Conservation (phyloP, 768 basidiomycete genomes). For the Trametes maxima region DNA sequence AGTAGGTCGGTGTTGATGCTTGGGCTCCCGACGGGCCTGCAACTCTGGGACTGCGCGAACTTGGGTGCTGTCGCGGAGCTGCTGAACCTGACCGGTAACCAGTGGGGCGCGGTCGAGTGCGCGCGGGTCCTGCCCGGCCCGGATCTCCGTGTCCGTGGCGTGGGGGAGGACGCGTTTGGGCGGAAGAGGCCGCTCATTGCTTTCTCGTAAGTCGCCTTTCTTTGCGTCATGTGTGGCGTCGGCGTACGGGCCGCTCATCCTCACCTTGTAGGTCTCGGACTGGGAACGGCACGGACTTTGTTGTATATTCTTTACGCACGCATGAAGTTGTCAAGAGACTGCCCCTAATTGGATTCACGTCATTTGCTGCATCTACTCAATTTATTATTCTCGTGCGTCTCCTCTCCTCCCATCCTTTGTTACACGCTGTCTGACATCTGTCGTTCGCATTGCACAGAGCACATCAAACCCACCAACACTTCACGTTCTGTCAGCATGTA, state of each 20-base stretch:
- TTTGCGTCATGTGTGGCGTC: background rate
- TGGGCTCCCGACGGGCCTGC: constrained; percentile 53
- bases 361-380: constrained; percentile 48
- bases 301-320: constrained; percentile 48
- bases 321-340: constrained; percentile 56
- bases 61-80: constrained; percentile 54
- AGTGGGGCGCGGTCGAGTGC: constrained; percentile 40
- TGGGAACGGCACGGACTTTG: constrained; percentile 32
- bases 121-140: constrained; percentile 47
- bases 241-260: background rate
- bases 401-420: no score
- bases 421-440: no score
- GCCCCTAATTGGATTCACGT: constrained; percentile 43
- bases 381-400: constrained; percentile 57
- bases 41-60: constrained; percentile 65
- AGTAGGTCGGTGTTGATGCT: constrained; percentile 45
- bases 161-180: constrained; percentile 33
- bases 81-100: constrained; percentile 47
- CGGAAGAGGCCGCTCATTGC: constrained; percentile 40
- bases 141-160: background rate
- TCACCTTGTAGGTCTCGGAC: constrained; percentile 20
- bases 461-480: constrained; percentile 57
- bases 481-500: constrained; percentile 57
- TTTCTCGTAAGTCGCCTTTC: constrained; percentile 34
- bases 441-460: no score